Evolutionary conservation across 2,329 filamentous ascomycete genomes (phyloP).

Genomic region (Diaporthe ampelina): DNA sequence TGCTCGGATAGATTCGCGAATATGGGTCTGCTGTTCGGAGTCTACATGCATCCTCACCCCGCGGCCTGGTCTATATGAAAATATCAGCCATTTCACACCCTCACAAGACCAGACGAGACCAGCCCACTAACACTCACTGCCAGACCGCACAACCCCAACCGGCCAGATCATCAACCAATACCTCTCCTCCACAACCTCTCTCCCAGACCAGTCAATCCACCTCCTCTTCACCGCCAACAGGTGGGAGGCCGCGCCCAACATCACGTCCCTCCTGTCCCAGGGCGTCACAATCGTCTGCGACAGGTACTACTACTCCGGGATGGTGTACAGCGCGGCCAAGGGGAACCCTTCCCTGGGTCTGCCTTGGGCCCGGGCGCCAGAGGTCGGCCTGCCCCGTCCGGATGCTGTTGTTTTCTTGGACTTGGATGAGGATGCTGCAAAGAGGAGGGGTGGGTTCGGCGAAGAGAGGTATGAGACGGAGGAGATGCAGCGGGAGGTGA

Average conservation of each 20-base stretch:
- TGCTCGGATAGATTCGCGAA: neutral
- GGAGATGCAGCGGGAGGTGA: constrained; percentile 84
- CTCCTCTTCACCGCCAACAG: constrained; percentile 91
- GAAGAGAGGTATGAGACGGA: constrained; percentile 89
- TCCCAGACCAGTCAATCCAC: constrained; percentile 87
- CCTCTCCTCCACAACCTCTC: constrained; percentile 79
- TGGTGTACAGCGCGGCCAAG: constrained; percentile 94
- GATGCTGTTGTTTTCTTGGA: constrained; percentile 92
- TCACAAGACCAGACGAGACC: neutral
- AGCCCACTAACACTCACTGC: neutral
- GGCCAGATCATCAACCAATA: constrained; percentile 90
- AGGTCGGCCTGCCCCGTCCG: constrained; percentile 87
- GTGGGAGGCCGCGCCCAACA: constrained; percentile 79
- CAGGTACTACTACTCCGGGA: constrained; percentile 94
- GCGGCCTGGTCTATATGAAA: neutral
- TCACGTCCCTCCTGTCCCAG: constrained; percentile 66
- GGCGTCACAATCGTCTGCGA: constrained; percentile 88
- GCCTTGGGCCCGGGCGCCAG: constrained; percentile 86
- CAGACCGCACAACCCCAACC: constrained; percentile 86
- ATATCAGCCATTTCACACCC: neutral
- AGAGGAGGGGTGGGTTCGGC: constrained; percentile 86
- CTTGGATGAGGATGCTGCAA: constrained; percentile 80
- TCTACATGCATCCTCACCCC: neutral
- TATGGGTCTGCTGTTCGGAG: no score
- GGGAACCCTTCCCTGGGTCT: constrained; percentile 77